Percentiles rank a stretch among this genome's conserved stretches.
Evolutionary conservation across 208 protist species (phyloP).

Genomic region (Acanthamoeba lugdunensis): DNA sequence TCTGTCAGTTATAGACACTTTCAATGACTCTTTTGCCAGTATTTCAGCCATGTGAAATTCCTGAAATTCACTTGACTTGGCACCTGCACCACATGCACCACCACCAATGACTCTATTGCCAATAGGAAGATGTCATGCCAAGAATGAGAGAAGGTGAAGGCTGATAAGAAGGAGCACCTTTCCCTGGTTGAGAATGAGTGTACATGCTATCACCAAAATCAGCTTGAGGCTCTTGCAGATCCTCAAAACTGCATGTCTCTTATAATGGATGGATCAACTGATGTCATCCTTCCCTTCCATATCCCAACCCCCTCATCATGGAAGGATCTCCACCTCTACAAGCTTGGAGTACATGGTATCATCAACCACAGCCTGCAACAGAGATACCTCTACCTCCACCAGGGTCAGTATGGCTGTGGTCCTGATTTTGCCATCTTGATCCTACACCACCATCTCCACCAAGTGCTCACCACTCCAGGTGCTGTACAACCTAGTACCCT

Average conservation of each 20-base stretch:
- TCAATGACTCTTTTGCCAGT: too few species aligned
- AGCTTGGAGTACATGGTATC: not conserved
- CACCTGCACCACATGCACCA: too few species aligned
- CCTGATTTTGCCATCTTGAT: not conserved
- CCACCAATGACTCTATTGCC: too few species aligned
- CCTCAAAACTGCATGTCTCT: not conserved
- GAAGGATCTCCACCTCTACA: not conserved
- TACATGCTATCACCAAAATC: too few species aligned
- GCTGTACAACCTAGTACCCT: not conserved
- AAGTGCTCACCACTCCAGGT: not conserved
- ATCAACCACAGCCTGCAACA: not conserved
- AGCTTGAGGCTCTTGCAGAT: not conserved
- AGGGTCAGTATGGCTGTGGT: not conserved
- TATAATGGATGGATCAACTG: not conserved
- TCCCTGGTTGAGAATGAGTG: too few species aligned
- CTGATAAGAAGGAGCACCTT: too few species aligned
- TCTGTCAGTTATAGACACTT: too few species aligned
- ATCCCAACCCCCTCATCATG: not conserved
- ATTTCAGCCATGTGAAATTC: too few species aligned
- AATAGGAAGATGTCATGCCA: too few species aligned
- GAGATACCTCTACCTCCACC: not conserved
- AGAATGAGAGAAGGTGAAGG: too few species aligned
- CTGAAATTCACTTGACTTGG: too few species aligned
- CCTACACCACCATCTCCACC: not conserved
- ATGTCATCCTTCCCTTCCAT: not conserved